phyloP scores from a whole-genome alignment of 2,329 filamentous ascomycete species.

The Emmonsia crescens region DNA sequence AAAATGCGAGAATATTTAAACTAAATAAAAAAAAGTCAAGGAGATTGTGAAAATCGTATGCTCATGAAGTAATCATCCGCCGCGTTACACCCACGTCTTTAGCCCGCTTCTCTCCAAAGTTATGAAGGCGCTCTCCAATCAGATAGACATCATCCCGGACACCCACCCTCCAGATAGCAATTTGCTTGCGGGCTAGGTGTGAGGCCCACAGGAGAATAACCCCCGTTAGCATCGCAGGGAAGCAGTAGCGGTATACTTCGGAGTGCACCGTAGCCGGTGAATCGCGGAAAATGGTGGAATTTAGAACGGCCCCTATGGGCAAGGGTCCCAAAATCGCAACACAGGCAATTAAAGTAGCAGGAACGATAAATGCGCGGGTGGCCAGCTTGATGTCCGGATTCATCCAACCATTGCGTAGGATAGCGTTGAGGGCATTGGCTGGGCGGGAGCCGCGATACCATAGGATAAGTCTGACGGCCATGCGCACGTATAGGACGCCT shows the following conservation, averaged over 20 bases:
- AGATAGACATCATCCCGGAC: slow-evolving; percentile 93
- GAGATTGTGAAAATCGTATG: background rate
- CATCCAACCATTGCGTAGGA: slow-evolving; percentile 64
- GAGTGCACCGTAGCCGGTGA: slow-evolving; percentile 23
- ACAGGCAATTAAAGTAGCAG: slow-evolving; percentile 51
- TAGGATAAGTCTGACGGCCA: slow-evolving; percentile 59
- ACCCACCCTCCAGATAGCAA: slow-evolving; percentile 65
- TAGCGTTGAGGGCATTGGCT: slow-evolving; percentile 61
- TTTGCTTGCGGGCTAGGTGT: slow-evolving; percentile 39
- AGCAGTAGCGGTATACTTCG: slow-evolving; percentile 56
- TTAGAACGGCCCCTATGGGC: slow-evolving; percentile 43
- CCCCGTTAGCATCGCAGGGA: slow-evolving; percentile 52
- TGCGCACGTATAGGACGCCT: slow-evolving; percentile 79
- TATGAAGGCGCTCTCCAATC: slow-evolving; percentile 88
- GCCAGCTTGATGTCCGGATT: slow-evolving; percentile 68
- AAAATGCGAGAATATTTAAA: background rate
- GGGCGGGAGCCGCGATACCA: slow-evolving; percentile 59
- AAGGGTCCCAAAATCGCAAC: slow-evolving; percentile 57
- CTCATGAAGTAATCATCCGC: slow-evolving; percentile 25
- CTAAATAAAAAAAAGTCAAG: background rate
- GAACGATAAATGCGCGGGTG: slow-evolving; percentile 78
- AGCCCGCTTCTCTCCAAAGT: slow-evolving; percentile 59
- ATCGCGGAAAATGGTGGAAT: slow-evolving; percentile 31
- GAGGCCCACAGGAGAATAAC: slow-evolving; percentile 40
- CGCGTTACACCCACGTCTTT: slow-evolving; percentile 29